Evolutionary conservation across 2,329 filamentous ascomycete species (phyloP).

Genomic region (Hymenoscyphus fructigenus): DNA sequence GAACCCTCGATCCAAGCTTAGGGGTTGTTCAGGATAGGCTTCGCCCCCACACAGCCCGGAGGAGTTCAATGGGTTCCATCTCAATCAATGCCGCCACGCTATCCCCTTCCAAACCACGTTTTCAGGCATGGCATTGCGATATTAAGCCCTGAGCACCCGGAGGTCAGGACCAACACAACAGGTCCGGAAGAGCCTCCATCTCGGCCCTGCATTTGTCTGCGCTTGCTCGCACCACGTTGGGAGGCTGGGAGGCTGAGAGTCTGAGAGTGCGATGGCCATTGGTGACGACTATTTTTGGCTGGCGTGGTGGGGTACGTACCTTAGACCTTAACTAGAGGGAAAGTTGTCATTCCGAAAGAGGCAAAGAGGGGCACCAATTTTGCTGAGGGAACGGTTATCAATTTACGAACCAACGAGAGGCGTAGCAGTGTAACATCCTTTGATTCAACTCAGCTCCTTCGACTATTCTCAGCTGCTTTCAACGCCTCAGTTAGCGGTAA

Average conservation of each 20-base stretch:
- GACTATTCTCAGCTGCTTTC: neutral
- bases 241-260: neutral
- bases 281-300: neutral
- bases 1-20: no score
- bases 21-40: no score
- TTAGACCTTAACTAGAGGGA: no score
- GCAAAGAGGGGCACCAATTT: neutral
- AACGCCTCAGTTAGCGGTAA: neutral
- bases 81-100: no score
- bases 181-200: neutral
- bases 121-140: neutral
- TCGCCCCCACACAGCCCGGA: no score
- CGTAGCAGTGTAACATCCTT: neutral
- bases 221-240: neutral
- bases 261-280: neutral
- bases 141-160: neutral
- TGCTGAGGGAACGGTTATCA: no score
- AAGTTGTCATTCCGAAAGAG: neutral
- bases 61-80: no score
- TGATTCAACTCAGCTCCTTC: neutral
- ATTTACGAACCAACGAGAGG: neutral
- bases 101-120: neutral
- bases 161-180: neutral
- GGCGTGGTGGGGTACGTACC: neutral
- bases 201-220: neutral